Base-by-base conservation (phyloP, 345 rosid species). In the Populus nigra region DNA sequence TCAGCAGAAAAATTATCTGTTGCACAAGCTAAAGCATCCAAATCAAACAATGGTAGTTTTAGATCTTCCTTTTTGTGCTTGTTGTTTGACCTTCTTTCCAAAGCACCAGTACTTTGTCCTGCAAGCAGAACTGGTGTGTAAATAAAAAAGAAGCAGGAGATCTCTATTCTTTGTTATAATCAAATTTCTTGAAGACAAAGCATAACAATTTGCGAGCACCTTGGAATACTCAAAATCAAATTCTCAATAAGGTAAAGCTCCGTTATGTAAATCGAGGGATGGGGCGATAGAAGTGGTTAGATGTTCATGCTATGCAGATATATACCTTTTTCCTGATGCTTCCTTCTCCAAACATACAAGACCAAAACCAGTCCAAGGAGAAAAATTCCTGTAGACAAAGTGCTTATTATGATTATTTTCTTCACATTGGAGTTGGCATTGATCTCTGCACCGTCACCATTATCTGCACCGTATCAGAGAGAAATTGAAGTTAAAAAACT, bases 311-410 rank as follows among this genome's bases (percentile, higher is more conserved):
- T 35, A 4, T 38, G 39, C 22, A 39, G 5, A 74, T 43, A 31
- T 10, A 3, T 62, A 62, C 69, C 22, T 5, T 62, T 20, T 62
- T 74, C 18, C 55, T 61, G 38, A n/a, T 47, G 5, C 55, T 74
- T 74, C 77, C 2, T 74, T 74, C 18, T 62, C 59, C 77, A 63
- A 39, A 55, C 65, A 36, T 63, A 62, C 68, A 61, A 63, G 18
- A 43, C 35, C 31, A 62, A 22, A 22, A 27, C 9, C 20, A 61
- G 68, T 38, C 35, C 69, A 6, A 63, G 55, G 38, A 74, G 10
- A 35, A 74, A 55, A 3, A 43, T 1, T 17, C n/a, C 59, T 0
- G 27, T 39, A 61, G 69, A 39, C 9, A 63, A 36, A 8, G 9
- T 66, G 75, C 65, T 74, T 9, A 27, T 23, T 18, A 27, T 18